A percentile compares a stretch with the other conserved stretches of the same genome.
Evolutionary conservation across 306 rosid genomes (phyloP).

Genomic region (Quercus suber): DNA sequence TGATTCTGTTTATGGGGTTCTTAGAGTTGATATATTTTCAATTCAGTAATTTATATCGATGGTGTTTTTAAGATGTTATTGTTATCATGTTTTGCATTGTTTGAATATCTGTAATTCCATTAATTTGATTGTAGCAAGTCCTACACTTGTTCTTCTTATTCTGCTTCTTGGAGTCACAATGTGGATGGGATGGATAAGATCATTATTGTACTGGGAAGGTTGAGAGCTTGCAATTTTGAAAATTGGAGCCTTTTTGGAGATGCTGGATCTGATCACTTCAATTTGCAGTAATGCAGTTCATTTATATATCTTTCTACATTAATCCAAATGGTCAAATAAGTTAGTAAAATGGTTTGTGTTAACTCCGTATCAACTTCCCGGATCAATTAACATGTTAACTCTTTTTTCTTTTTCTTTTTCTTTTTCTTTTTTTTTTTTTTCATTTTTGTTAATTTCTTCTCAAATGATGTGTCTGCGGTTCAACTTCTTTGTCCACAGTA

Average conservation of each 20-base stretch:
- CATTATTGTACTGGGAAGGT: not conserved
- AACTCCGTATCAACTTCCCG: too few species aligned
- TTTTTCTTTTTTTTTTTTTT: too few species aligned
- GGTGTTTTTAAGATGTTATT: not conserved
- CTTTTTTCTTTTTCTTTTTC: too few species aligned
- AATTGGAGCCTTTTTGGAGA: not conserved
- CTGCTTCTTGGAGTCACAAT: constrained; percentile 6
- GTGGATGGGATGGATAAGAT: not conserved
- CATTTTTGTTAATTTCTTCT: too few species aligned
- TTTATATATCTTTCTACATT: not conserved
- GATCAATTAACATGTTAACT: too few species aligned
- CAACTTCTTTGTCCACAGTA: too few species aligned
- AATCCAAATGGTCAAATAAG: too few species aligned
- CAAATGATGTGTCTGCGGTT: too few species aligned
- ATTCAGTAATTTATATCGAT: constrained; percentile 24
- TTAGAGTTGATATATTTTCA: constrained; percentile 18
- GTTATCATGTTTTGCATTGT: constrained; percentile 4
- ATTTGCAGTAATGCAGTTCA: not conserved
- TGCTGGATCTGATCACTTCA: not conserved
- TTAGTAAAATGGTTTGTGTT: too few species aligned
- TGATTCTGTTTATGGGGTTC: not conserved
- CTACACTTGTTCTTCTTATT: not conserved
- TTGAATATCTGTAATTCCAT: constrained; percentile 20
- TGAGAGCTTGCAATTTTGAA: not conserved
- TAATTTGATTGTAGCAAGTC: constrained; percentile 4